Evolutionary conservation across 1,284 basidiomycete genomes (phyloP), one percentile per base, ranked within the genome.

Genomic region (Cryptococcus sp.): DNA sequence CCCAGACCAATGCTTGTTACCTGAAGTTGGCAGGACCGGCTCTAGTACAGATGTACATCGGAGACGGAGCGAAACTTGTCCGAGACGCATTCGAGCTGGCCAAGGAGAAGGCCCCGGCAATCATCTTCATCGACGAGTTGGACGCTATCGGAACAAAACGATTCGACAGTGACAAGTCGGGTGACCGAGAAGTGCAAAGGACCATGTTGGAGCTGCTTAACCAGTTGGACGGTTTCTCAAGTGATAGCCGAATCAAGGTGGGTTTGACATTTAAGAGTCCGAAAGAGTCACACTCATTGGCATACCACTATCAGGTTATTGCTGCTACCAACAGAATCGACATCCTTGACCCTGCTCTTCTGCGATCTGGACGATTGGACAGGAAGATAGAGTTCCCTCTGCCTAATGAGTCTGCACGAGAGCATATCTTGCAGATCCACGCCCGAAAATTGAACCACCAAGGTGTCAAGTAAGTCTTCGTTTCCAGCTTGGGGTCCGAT

Each of bases 151-250:
- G 96, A 73, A 99, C 96, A 8, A 99, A 99, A 80, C 89, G 95
- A 83, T 96, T 99, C 77, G 96, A 99, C 69, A 94, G 91, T 50
- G 96, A 94, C 70, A 98, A 96, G 55, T 89, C 91, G 47, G 96
- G 96, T 67, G 96, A 99, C 80, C 87, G 96, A 66, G 96, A 99
- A 81, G 97, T 99, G 62, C 96, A 99, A 78, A 85, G 95, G 57
- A 99, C 95, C 41, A 99, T 99, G 96, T 83, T 99, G 78, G 96
- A 99, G 75, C 83, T 99, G 61, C 84, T 99, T 49, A 99, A 99
- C 78, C 88, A 89, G 79, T 81, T 90, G 26, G 88, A 90, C 69
- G 88, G 87, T 6, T 86, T 86, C 78, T 90, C 91, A 57, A 93
- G 89, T 67, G 94, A 99, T 74, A 89, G 93, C 60, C 86, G 93